Evolutionary conservation across 305 asterid species (phyloP).

Genomic region (Fraxinus platypoda): DNA sequence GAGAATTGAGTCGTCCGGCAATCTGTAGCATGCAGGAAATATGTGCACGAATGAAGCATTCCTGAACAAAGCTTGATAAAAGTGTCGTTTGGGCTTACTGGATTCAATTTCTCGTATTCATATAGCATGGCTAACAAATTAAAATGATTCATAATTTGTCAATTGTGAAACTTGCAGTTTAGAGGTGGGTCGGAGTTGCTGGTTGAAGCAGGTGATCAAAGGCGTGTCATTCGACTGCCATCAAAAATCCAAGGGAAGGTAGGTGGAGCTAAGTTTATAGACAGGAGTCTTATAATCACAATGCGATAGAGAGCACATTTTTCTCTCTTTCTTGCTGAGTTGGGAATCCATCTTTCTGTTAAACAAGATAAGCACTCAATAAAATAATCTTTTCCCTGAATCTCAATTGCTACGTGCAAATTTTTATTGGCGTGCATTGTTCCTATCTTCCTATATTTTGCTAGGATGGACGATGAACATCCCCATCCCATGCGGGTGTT

Average conservation of each 20-base stretch:
- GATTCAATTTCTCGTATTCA: not conserved
- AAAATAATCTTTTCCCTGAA: not conserved
- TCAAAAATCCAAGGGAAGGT: slow-evolving; percentile 84
- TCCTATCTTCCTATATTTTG: not conserved
- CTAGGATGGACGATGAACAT: not conserved
- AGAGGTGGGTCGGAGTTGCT: slow-evolving; percentile 88
- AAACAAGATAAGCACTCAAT: not conserved
- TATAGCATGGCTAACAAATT: not conserved
- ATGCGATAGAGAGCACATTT: slow-evolving; percentile 38
- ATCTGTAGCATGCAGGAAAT: not conserved
- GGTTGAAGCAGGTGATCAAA: slow-evolving; percentile 95
- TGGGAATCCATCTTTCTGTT: not conserved
- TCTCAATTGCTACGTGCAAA: not conserved
- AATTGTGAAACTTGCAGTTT: slow-evolving; percentile 53
- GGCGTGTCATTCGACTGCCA: slow-evolving; percentile 78
- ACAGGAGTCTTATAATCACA: slow-evolving; percentile 69
- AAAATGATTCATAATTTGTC: slow-evolving; percentile 1
- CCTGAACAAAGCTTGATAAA: not conserved
- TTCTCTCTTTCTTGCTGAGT: not conserved
- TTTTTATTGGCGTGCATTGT: not conserved
- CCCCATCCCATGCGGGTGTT: not conserved
- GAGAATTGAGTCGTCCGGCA: not conserved
- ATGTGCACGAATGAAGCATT: not conserved
- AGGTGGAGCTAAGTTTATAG: slow-evolving; percentile 79
- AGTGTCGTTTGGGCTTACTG: not conserved